Percentiles rank a stretch among this genome's conserved stretches.
Evolutionary conservation across 1,284 basidiomycete genomes (phyloP).

Genomic region (Malassezia yamatoensis): DNA sequence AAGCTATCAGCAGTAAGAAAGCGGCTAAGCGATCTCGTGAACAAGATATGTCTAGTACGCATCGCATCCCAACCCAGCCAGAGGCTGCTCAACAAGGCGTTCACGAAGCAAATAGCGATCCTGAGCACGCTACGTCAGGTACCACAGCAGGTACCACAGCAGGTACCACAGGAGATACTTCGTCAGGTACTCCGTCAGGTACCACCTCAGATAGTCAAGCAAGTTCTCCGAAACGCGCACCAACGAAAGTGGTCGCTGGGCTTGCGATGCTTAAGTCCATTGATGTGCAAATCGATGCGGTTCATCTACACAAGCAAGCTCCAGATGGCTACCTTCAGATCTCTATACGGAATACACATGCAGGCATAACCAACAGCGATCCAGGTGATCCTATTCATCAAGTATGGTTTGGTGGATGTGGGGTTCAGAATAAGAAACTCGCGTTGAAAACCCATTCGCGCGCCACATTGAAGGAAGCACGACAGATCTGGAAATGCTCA

Average conservation of each 20-base stretch:
- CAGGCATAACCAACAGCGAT: conserved; percentile 20
- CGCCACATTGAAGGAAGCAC: conserved; percentile 22
- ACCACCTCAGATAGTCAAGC: too few species aligned
- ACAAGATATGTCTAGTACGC: too few species aligned
- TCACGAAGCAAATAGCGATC: too few species aligned
- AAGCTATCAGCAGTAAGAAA: too few species aligned
- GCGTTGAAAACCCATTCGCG: background rate
- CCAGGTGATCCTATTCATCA: conserved; percentile 29
- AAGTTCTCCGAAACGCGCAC: too few species aligned
- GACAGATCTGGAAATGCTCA: conserved; percentile 29
- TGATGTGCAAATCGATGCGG: background rate
- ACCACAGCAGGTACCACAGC: too few species aligned
- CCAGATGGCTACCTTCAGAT: conserved; percentile 12
- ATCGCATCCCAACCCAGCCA: too few species aligned
- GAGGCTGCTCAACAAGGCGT: too few species aligned
- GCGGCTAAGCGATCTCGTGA: too few species aligned
- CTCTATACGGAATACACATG: background rate
- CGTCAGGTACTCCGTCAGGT: too few species aligned
- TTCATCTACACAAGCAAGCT: conserved; percentile 16
- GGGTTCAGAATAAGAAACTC: conserved; percentile 12
- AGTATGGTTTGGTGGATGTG: conserved; percentile 41
- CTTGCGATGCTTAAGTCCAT: background rate
- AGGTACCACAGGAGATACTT: too few species aligned
- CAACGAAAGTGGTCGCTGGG: too few species aligned
- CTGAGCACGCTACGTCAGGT: background rate